Base-by-base conservation (phyloP, 2,329 filamentous ascomycete species). In the Claviceps purpurea region DNA sequence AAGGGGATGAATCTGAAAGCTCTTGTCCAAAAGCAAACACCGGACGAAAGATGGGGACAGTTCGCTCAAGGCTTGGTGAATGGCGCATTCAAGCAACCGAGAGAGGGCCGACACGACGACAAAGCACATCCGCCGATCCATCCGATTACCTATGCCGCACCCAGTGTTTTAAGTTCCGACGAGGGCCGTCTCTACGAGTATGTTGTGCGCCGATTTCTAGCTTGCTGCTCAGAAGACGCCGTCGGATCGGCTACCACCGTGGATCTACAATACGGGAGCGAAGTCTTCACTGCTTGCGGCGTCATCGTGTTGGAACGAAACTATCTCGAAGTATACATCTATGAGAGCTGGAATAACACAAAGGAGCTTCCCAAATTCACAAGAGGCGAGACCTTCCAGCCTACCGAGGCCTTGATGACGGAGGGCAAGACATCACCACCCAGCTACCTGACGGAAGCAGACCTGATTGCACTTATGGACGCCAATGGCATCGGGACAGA, bases 401-500 rank as follows among this genome's bases (percentile, higher is more conserved):
- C 93, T 0, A 87, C 83, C 1, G 90, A 96, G 69, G 91, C 89
- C 4, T 82, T 85, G 60, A 89, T 98, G 69, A 83, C 80, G 1
- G 89, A 97, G 60, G 91, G 93, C n/a, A 86, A 94, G 67, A 98
- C 93, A 0, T 79, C 77, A 1, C 75, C 90, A 13, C 93, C 93
- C 0, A 80, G 77, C 22, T 96, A 95, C 64, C 75, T 98, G 34
- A 97, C 93, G 0, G 93, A 98, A 65, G 90, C 93, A 0, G 93
- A 98, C 64, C 75, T 98, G 26, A 95, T 98, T 63, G 86, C 85
- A 3, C 77, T 98, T 11, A 98, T 98, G 93, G 93, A 98, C 70
- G 90, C 89, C 45, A 98, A 98, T 64, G 93, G 93, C 2, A 98
- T 98, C 57, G 93, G 93, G 13, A 98, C 93, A 10, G 93, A 98